Evolutionary conservation across 75 land plant species (phyloP), one percentile per base, ranked within the genome.

Genomic region (Azolla pinnata): DNA sequence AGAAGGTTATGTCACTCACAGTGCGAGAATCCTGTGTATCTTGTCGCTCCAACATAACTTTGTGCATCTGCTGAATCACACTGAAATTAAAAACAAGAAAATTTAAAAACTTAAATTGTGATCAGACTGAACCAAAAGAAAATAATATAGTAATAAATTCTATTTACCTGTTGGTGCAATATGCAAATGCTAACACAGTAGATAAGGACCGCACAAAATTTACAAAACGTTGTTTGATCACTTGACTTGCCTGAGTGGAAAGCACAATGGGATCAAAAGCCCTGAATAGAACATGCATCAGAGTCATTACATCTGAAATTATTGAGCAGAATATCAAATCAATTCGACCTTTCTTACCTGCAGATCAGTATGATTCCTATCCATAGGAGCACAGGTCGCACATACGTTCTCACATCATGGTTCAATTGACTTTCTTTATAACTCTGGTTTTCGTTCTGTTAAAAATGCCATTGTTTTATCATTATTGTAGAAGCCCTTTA

Each of bases 341-440:
- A 46, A 17, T 18, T 18, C 42, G 42, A 38, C 42, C 42, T 38
- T 38, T 38, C 7, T 38, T 27, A 87, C 97, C 97, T 84, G 88
- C 93, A 91, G 24, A 82, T 71, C 17, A 81, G 54, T 45, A 67
- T 72, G 31, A 79, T 68, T 62, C 87, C 88, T 62, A 57, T 61
- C 97, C 93, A 91, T 29, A 91, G 63, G 14, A 91, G 49, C 56
- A 87, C 23, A 27, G 97, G 97, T 38, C 74, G 83, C 61, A 91
- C 33, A 63, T 81, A 91, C 5, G 83, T 84, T 7, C 57, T 66
- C 62, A 66, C 58, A 2, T 82, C 54, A 69, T 79, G 50, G 26
- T 70, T 29, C 8, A 86, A 81, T n/a, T 67, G 72, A 53, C 97
- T 90, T 61, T 71, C 81, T 44, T 67, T 66, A 92, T 92, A 90